A percentile compares a stretch with the other conserved stretches of the same genome.
Evolutionary conservation across 1,284 basidiomycete genomes (phyloP).

Genomic region (Cryptococcus sp.): DNA sequence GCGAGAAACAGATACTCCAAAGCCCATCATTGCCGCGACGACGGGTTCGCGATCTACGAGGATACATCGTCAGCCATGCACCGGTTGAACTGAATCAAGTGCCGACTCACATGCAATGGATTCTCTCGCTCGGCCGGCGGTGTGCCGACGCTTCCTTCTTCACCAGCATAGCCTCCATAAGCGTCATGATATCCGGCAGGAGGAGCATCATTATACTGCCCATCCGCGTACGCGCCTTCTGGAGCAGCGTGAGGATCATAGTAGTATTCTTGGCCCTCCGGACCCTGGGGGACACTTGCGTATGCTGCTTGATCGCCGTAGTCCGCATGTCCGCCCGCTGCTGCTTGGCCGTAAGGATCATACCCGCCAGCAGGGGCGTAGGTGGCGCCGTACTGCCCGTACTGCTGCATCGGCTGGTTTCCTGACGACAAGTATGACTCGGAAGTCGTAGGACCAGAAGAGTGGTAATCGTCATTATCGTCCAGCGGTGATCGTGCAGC

Average conservation of each 20-base stretch:
- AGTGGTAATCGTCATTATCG: slow-evolving; percentile 48
- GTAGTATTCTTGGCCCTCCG: slow-evolving; percentile 10
- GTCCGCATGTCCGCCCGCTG: slow-evolving; percentile 12
- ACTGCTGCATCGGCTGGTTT: slow-evolving; percentile 52
- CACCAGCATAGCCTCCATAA: slow-evolving; percentile 24
- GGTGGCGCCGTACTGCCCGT: slow-evolving; percentile 46
- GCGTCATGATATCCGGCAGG: slow-evolving; percentile 20
- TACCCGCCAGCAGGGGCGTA: slow-evolving; percentile 49
- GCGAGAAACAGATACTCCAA: too few relatives aligned
- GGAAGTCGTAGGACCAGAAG: slow-evolving; percentile 27
- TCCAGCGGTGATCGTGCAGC: slow-evolving; percentile 51
- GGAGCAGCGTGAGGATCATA: slow-evolving; percentile 4
- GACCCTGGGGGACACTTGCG: slow-evolving; percentile 18
- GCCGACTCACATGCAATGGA: slow-evolving; percentile 27
- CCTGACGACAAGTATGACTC: slow-evolving; percentile 49
- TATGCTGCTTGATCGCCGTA: slow-evolving; percentile 26
- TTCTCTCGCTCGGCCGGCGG: slow-evolving; percentile 29
- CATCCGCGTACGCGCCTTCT: slow-evolving; percentile 5
- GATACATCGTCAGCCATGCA: background rate
- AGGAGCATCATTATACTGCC: slow-evolving; percentile 3
- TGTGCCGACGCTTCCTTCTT: slow-evolving; percentile 33
- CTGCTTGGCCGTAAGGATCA: slow-evolving; percentile 45
- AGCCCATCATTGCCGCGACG: background rate
- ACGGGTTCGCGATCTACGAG: slow-evolving; percentile 17
- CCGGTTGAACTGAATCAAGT: too few relatives aligned